These are phyloP conservation scores for Syzygium jambos DNA, from an alignment of 345 rosid genomes.

Conservation along the genomic window DNA sequence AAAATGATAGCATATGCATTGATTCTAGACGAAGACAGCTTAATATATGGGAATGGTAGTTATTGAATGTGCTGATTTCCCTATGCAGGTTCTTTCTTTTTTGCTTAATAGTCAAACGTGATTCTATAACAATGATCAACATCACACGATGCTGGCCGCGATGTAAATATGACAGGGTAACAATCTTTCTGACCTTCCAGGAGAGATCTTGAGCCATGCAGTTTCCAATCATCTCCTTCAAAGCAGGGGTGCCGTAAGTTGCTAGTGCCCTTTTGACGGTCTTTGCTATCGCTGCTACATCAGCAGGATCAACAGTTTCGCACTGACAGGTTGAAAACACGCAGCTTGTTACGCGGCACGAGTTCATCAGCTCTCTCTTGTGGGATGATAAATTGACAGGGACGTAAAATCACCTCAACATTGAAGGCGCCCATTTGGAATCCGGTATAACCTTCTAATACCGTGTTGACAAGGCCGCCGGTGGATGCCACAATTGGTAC, in stretches of 20 bases:
- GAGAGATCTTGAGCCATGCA: constrained; percentile 94
- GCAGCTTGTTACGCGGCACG: not conserved
- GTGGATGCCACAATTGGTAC: constrained; percentile 90
- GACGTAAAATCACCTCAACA: constrained; percentile 44
- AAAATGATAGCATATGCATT: not conserved
- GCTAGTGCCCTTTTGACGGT: constrained; percentile 56
- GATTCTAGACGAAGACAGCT: not conserved
- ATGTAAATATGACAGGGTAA: not conserved
- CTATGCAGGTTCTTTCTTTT: not conserved
- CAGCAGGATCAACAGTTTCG: constrained; percentile 68
- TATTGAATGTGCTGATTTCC: not conserved
- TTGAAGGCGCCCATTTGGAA: constrained; percentile 81
- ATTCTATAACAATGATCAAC: not conserved
- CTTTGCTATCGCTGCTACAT: constrained; percentile 53
- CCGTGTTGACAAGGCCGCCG: constrained; percentile 94
- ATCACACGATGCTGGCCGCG: not conserved
- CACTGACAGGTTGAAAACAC: constrained; percentile 33
- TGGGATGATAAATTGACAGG: not conserved
- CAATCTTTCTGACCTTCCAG: constrained; percentile 66
- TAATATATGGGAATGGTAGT: not conserved
- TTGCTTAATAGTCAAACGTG: not conserved
- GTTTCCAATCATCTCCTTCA: constrained; percentile 69
- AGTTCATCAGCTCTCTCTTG: not conserved
- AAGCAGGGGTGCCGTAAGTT: constrained; percentile 46
- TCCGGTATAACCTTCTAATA: constrained; percentile 83